Conservation (phyloP, 441 rosid genomes). For the Bocquillonia castaneifolia region DNA sequence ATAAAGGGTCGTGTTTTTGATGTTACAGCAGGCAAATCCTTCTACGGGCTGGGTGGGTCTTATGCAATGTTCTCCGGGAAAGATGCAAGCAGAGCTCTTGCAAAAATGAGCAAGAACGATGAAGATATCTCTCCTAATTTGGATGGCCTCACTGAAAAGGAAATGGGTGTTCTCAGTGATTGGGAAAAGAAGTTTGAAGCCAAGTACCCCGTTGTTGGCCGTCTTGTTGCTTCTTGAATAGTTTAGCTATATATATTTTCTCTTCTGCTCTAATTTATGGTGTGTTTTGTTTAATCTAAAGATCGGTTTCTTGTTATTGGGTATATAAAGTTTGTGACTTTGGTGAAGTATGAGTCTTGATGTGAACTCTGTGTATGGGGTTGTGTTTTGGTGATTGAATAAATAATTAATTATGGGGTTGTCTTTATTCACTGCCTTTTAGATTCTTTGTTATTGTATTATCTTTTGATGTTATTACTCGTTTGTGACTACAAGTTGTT, state of each 20-base stretch:
- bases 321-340: background rate
- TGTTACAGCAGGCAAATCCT: conserved; percentile 64
- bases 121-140: conserved; percentile 60
- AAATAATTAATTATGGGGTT: too few species aligned
- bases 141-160: conserved; percentile 70
- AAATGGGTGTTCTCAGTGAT: conserved; percentile 61
- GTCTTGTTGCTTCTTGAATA: conserved; percentile 36
- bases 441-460: too few species aligned
- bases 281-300: background rate
- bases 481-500: too few species aligned
- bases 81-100: conserved; percentile 80
- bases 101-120: conserved; percentile 87
- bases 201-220: conserved; percentile 81
- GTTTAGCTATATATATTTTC: background rate
- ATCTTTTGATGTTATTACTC: too few species aligned
- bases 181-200: conserved; percentile 90
- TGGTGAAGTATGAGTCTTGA: background rate
- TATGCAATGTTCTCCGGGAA: conserved; percentile 72
- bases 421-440: too few species aligned
- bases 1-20: conserved; percentile 73
- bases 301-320: background rate
- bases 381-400: background rate
- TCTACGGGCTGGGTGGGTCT: conserved; percentile 70
- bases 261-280: background rate
- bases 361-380: background rate